These are phyloP conservation scores for Marvania coccoides DNA, from an alignment of 139 green algal genomes.

Conservation along the genomic window DNA sequence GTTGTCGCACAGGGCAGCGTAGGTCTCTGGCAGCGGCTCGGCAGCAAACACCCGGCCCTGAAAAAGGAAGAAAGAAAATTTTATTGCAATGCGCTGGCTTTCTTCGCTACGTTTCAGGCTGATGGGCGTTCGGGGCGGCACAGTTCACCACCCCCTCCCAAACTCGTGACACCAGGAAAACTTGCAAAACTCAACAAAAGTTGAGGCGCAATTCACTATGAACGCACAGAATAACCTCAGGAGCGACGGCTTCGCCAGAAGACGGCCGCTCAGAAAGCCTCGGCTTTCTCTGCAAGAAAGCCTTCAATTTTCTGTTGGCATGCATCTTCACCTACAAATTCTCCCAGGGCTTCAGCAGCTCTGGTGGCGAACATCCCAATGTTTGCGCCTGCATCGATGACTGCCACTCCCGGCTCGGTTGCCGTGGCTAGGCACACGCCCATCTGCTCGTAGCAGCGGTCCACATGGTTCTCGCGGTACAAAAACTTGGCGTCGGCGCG, in stretches of 20 bases:
- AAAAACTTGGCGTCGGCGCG: constrained; percentile 19
- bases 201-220: no score
- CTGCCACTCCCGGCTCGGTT: constrained; percentile 1
- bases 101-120: no score
- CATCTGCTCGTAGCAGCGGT: constrained; percentile 18
- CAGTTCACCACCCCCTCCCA: no score
- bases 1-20: constrained; percentile 12
- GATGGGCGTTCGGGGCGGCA: no score
- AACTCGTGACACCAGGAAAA: no score
- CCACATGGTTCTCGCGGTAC: constrained; percentile 15
- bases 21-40: constrained; percentile 16
- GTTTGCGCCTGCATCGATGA: constrained; percentile 51
- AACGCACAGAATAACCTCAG: no score
- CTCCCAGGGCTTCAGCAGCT: constrained; percentile 12
- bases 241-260: neutral
- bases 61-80: neutral
- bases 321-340: no score
- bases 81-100: no score
- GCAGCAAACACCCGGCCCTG: constrained; percentile 11
- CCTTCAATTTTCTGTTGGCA: no score
- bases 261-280: neutral
- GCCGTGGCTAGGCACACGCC: constrained; percentile 2
- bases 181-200: neutral
- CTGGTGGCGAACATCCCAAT: constrained; percentile 37
- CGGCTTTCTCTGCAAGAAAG: neutral